These are phyloP conservation scores for Phytophthora pistaciae DNA, from an alignment of 352 stramenopile genomes.

Conservation along the genomic window DNA sequence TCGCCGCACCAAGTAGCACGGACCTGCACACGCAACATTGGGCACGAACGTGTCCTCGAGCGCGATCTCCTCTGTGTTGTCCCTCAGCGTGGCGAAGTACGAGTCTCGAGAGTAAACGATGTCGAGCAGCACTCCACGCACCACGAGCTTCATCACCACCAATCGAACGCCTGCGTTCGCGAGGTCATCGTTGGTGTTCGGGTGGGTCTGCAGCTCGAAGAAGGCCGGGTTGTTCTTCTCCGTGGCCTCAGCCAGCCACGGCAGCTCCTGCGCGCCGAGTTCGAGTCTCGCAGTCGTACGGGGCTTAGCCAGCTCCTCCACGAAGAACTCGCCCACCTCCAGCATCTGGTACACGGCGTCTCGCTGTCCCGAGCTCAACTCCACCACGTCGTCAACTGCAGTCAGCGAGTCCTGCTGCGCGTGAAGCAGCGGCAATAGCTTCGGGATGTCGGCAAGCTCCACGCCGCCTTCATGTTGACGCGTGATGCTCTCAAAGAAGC, in stretches of 20 bases:
- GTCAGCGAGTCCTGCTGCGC: slow-evolving; percentile 54
- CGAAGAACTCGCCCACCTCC: slow-evolving; percentile 73
- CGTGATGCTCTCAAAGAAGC: slow-evolving; percentile 37
- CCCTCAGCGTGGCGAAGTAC: slow-evolving; percentile 65
- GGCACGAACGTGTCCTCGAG: slow-evolving; percentile 74
- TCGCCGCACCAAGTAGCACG: slow-evolving; percentile 62
- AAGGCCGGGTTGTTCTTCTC: slow-evolving; percentile 48
- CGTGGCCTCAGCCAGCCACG: slow-evolving; percentile 58
- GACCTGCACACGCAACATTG: slow-evolving; percentile 56
- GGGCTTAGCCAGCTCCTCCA: slow-evolving; percentile 73
- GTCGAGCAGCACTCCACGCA: slow-evolving; percentile 71
- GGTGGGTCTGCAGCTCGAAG: slow-evolving; percentile 72
- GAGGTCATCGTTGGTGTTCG: slow-evolving; percentile 51
- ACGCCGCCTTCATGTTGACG: slow-evolving; percentile 25
- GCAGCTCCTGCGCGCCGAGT: slow-evolving; percentile 48
- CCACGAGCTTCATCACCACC: slow-evolving; percentile 75
- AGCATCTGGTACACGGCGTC: slow-evolving; percentile 76
- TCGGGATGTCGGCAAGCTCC: slow-evolving; percentile 47
- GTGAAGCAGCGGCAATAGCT: slow-evolving; percentile 66
- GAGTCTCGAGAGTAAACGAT: slow-evolving; percentile 69
- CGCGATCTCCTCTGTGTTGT: slow-evolving; percentile 61
- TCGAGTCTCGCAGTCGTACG: slow-evolving; percentile 61
- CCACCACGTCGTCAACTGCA: slow-evolving; percentile 46
- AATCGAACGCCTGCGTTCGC: slow-evolving; percentile 49
- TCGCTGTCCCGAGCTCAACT: slow-evolving; percentile 56